A percentile compares a stretch with the other conserved stretches of the same genome.
Evolutionary conservation across 1,139 yeast genomes (phyloP).

Genomic region (Scheffersomyces parashehatae): DNA sequence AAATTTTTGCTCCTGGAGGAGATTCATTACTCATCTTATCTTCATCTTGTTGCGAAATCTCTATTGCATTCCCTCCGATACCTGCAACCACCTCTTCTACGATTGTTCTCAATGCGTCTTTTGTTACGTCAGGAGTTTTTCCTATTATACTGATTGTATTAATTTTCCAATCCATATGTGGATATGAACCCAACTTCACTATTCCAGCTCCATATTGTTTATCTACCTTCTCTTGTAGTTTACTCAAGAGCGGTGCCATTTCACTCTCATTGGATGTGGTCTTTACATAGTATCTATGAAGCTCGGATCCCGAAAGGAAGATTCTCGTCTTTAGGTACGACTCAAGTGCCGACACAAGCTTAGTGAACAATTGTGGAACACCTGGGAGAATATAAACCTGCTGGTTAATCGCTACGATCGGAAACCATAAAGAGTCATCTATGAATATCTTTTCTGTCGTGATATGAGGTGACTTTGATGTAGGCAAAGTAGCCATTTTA

Average conservation of each 20-base stretch:
- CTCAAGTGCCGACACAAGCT: constrained; percentile 40
- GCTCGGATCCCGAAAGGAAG: constrained; percentile 21
- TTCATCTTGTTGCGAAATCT: constrained; percentile 58
- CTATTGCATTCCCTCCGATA: constrained; percentile 51
- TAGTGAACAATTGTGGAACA: constrained; percentile 69
- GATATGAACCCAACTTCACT: constrained; percentile 81
- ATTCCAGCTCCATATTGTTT: constrained; percentile 29
- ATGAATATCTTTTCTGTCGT: constrained; percentile 53
- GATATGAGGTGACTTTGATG: constrained; percentile 26
- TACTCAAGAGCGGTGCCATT: constrained; percentile 63
- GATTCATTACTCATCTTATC: constrained; percentile 21
- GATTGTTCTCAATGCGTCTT: constrained; percentile 37
- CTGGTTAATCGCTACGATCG: constrained; percentile 64
- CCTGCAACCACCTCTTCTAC: constrained; percentile 47
- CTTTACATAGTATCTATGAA: constrained; percentile 57
- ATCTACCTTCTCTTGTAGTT: constrained; percentile 50
- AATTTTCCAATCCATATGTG: constrained; percentile 64
- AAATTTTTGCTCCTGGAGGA: constrained; percentile 2
- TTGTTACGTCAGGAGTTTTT: constrained; percentile 22
- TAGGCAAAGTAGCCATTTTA: constrained; percentile 79
- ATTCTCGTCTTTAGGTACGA: constrained; percentile 27
- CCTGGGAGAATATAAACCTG: constrained; percentile 79
- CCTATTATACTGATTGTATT: constrained; percentile 78
- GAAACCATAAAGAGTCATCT: constrained; percentile 73
- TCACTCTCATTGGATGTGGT: constrained; percentile 64